Evolutionary conservation across 106 monocot genomes (phyloP).

Genomic region (Dendrobium officinale): DNA sequence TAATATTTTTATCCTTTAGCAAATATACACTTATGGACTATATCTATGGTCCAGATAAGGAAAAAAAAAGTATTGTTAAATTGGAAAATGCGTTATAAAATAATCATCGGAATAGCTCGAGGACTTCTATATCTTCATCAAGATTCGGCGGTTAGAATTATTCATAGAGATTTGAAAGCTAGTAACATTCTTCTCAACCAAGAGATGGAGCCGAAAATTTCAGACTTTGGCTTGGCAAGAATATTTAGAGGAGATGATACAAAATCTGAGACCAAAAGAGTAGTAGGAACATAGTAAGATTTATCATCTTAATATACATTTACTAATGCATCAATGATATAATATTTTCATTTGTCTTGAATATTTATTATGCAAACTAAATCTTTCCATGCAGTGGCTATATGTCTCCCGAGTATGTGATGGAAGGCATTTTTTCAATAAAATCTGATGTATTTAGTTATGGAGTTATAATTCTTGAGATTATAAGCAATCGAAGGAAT

Average conservation of each 20-base stretch:
- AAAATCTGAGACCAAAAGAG: slow-evolving; percentile 22
- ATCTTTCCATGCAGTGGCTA: slow-evolving; percentile 37
- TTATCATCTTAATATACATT: neutral
- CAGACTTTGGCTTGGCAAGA: slow-evolving; percentile 51
- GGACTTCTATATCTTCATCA: slow-evolving; percentile 49
- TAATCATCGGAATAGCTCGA: slow-evolving; percentile 33
- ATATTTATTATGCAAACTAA: neutral
- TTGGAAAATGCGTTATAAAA: slow-evolving; percentile 31
- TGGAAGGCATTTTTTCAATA: slow-evolving; percentile 35
- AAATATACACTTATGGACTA: too few species aligned
- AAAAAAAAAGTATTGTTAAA: slow-evolving; percentile 16
- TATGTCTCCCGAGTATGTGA: slow-evolving; percentile 48
- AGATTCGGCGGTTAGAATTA: slow-evolving; percentile 33
- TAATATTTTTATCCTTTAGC: too few species aligned
- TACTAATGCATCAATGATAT: neutral
- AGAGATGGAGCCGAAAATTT: slow-evolving; percentile 53
- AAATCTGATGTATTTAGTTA: slow-evolving; percentile 68
- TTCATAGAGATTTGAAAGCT: slow-evolving; percentile 48
- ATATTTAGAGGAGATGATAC: slow-evolving; percentile 28
- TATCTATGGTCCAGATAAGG: neutral
- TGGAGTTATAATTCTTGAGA: slow-evolving; percentile 45
- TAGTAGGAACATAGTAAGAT: slow-evolving; percentile 50
- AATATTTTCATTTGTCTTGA: neutral
- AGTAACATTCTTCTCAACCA: slow-evolving; percentile 48
- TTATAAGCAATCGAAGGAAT: slow-evolving; percentile 44